A percentile compares a stretch with the other conserved stretches of the same genome.
phyloP scores from a whole-genome alignment of 805 yeast species.

The Ogataea chonburiensis region DNA sequence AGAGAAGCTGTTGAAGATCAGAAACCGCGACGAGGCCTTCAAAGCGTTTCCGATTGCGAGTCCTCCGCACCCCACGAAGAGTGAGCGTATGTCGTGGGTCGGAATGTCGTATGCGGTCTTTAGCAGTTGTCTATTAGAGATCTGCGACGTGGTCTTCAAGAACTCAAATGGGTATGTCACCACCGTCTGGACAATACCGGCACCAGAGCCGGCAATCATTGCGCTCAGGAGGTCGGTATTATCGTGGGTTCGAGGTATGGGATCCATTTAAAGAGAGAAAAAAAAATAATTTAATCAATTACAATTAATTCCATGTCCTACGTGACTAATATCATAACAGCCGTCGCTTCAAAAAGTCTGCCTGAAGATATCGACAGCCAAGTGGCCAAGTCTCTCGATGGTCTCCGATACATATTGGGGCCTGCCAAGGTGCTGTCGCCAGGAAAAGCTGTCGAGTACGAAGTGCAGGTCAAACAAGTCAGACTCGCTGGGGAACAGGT shows the following conservation, averaged over 20 bases:
- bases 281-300: slow-evolving; percentile 3
- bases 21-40: slow-evolving; percentile 72
- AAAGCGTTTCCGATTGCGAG: slow-evolving; percentile 69
- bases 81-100: slow-evolving; percentile 29
- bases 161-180: slow-evolving; percentile 72
- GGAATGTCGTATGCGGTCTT: slow-evolving; percentile 36
- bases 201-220: slow-evolving; percentile 56
- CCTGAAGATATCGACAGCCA: slow-evolving; percentile 3
- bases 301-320: no score
- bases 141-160: slow-evolving; percentile 62
- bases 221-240: slow-evolving; percentile 53
- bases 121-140: slow-evolving; percentile 42
- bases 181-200: slow-evolving; percentile 62
- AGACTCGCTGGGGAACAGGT: slow-evolving; percentile 23
- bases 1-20: slow-evolving; percentile 72
- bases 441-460: slow-evolving; percentile 41
- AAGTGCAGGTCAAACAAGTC: slow-evolving; percentile 19
- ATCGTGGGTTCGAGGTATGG: slow-evolving; percentile 22
- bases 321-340: slow-evolving; percentile 32
- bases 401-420: slow-evolving; percentile 1
- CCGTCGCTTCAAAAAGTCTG: slow-evolving; percentile 26
- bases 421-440: slow-evolving; percentile 31
- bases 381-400: slow-evolving; percentile 2
- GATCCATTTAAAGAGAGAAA: slow-evolving; percentile 14
- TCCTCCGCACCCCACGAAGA: slow-evolving; percentile 68